phyloP scores from a whole-genome alignment of 2,329 filamentous ascomycete species.

The Sarocladiaceae sp. region DNA sequence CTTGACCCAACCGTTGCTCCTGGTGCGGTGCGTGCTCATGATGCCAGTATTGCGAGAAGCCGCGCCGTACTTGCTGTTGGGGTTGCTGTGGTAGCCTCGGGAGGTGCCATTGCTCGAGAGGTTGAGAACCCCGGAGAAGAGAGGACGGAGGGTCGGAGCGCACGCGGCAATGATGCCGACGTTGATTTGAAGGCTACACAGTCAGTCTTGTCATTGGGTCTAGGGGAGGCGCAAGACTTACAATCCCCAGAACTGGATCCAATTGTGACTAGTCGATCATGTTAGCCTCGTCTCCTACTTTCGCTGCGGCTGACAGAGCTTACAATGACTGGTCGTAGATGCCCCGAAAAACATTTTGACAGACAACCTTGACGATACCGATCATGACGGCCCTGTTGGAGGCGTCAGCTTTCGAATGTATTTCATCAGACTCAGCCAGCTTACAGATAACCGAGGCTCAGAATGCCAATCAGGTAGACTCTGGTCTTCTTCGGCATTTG shows the following conservation, averaged over 20 bases:
- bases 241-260: conserved; percentile 7
- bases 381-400: conserved; percentile 4
- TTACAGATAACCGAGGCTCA: conserved; percentile 34
- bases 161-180: conserved; percentile 18
- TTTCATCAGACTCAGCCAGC: conserved; percentile 10
- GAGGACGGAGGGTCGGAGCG: conserved; percentile 16
- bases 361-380: conserved; percentile 6
- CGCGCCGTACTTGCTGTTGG: background rate
- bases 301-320: background rate
- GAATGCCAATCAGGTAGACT: conserved; percentile 30
- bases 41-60: conserved; percentile 3
- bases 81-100: conserved; percentile 1
- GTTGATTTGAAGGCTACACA: conserved; percentile 12
- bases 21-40: conserved; percentile 1
- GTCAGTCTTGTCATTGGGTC: background rate
- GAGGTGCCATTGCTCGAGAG: background rate
- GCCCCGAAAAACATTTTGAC: conserved; percentile 4
- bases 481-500: conserved; percentile 29
- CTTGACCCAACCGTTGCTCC: conserved; percentile 6
- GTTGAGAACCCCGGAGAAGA: conserved; percentile 3
- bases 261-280: background rate
- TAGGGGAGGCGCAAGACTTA: background rate
- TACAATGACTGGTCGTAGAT: conserved; percentile 9
- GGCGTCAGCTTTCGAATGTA: background rate
- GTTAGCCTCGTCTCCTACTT: background rate